Conservation (phyloP, 169 alveolate genomes). For the Plasmodium berghei region DNA sequence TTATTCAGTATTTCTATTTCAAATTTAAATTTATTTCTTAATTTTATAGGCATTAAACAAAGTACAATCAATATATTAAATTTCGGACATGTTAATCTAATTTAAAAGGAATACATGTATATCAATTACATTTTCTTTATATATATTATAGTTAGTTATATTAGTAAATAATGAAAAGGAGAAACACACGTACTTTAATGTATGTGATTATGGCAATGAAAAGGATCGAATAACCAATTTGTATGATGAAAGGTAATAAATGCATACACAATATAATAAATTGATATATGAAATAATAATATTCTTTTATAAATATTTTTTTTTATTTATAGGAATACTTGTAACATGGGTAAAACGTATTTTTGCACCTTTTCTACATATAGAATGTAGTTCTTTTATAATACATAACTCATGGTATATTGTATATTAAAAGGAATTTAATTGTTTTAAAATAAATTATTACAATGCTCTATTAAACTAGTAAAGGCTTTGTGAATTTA, state of each 20-base stretch:
- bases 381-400: no score
- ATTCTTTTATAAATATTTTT: slow-evolving; percentile 28
- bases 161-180: slow-evolving; percentile 66
- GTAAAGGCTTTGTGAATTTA: no score
- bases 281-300: slow-evolving; percentile 2
- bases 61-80: slow-evolving; percentile 11
- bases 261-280: slow-evolving; percentile 5
- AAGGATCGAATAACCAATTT: slow-evolving; percentile 11
- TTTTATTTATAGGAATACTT: slow-evolving; percentile 32
- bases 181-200: slow-evolving; percentile 55
- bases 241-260: slow-evolving; percentile 43
- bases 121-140: no score
- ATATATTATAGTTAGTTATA: slow-evolving; percentile 46
- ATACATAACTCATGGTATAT: no score
- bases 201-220: slow-evolving; percentile 27
- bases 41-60: slow-evolving; percentile 71
- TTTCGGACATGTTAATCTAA: background rate
- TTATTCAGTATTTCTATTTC: slow-evolving; percentile 15
- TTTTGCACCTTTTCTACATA: no score
- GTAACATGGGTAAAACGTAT: slow-evolving; percentile 34
- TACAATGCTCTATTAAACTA: no score
- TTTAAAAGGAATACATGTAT: background rate
- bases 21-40: slow-evolving; percentile 18
- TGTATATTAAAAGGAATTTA: no score
- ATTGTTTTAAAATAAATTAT: no score